phyloP scores from a whole-genome alignment of 495 filamentous ascomycete species.

The Talaromyces ruber region DNA sequence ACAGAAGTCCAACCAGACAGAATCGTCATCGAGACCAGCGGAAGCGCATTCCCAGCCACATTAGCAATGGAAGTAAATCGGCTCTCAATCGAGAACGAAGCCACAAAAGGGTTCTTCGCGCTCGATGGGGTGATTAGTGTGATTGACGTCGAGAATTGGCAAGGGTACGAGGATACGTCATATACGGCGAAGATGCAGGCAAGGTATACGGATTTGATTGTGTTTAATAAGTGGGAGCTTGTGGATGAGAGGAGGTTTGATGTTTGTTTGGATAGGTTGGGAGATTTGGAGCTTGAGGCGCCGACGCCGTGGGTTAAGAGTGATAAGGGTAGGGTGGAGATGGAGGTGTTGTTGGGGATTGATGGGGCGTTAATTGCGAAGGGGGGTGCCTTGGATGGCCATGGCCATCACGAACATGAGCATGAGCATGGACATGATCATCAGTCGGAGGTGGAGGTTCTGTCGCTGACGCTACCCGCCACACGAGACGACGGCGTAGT shows the following conservation, averaged over 20 bases:
- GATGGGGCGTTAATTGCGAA: constrained; percentile 68
- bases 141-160: constrained; percentile 96
- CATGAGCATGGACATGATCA: constrained; percentile 37
- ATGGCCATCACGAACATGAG: constrained; percentile 12
- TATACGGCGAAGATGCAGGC: constrained; percentile 84
- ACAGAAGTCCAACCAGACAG: constrained; percentile 57
- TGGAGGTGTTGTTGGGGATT: constrained; percentile 74
- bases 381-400: constrained; percentile 19
- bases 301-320: constrained; percentile 69
- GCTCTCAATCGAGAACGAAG: constrained; percentile 43
- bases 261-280: constrained; percentile 71
- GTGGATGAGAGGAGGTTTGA: constrained; percentile 67
- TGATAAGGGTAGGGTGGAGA: constrained; percentile 63
- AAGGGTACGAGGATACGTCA: constrained; percentile 85
- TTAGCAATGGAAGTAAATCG: constrained; percentile 91
- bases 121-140: constrained; percentile 90
- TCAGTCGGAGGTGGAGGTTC: constrained; percentile 82
- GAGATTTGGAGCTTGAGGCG: constrained; percentile 73
- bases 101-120: constrained; percentile 42
- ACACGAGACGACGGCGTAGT: constrained; percentile 25
- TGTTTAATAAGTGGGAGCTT: constrained; percentile 93
- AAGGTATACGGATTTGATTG: constrained; percentile 81
- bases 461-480: constrained; percentile 52
- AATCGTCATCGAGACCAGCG: constrained; percentile 88
- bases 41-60: constrained; percentile 81